Evolutionary conservation across 768 basidiomycete species (phyloP).

Genomic region (Calocybe cyanea): DNA sequence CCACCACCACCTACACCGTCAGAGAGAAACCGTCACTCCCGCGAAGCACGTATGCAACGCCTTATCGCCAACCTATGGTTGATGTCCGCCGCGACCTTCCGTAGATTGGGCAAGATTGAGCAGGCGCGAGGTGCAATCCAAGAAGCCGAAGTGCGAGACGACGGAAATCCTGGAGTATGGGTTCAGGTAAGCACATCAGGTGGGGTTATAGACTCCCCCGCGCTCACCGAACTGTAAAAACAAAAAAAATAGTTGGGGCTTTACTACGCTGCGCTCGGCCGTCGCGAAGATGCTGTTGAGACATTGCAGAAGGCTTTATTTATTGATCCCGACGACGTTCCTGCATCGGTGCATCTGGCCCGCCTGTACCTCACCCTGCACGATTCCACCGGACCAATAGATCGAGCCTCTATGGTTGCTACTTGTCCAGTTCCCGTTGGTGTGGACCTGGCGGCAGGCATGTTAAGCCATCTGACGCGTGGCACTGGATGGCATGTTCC

Average conservation of each 20-base stretch:
- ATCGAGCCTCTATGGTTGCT: slow-evolving; percentile 7
- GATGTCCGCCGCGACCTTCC: slow-evolving; percentile 91
- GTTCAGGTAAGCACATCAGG: slow-evolving; percentile 61
- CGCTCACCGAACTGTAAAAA: no score
- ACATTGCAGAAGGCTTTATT: slow-evolving; percentile 89
- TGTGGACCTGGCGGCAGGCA: slow-evolving; percentile 78
- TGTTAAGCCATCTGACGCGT: slow-evolving; percentile 73
- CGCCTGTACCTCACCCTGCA: slow-evolving; percentile 56
- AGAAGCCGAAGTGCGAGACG: slow-evolving; percentile 89
- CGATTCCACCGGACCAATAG: slow-evolving; percentile 20
- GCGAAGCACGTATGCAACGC: slow-evolving; percentile 55
- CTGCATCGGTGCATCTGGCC: slow-evolving; percentile 76
- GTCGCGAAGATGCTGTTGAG: slow-evolving; percentile 61
- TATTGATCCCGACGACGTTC: slow-evolving; percentile 72
- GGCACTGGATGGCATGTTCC: slow-evolving; percentile 87
- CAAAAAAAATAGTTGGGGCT: slow-evolving; percentile 57
- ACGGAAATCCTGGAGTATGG: slow-evolving; percentile 88
- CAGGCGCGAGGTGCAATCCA: slow-evolving; percentile 89
- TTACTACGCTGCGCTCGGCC: slow-evolving; percentile 60
- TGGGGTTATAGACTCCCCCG: neutral
- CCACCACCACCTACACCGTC: slow-evolving; percentile 26
- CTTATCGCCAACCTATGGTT: slow-evolving; percentile 88
- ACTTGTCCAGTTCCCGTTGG: slow-evolving; percentile 19
- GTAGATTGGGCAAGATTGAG: slow-evolving; percentile 84
- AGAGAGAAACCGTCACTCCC: slow-evolving; percentile 35